Conservation (phyloP, 768 basidiomycete genomes). For the Lentinula boryana region DNA sequence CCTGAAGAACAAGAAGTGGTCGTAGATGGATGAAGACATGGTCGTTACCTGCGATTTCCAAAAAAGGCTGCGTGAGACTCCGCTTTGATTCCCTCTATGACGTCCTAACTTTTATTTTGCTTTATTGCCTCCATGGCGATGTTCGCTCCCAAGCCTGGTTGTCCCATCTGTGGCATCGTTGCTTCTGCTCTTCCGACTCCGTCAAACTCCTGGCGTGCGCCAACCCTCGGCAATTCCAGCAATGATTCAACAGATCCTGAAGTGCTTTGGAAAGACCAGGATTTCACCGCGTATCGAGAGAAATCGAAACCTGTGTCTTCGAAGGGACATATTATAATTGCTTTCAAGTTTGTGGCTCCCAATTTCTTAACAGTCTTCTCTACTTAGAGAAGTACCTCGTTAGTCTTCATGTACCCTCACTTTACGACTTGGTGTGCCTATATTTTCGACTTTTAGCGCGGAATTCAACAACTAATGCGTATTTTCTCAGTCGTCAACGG, state of each 20-base stretch:
- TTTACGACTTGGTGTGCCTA: constrained; percentile 55
- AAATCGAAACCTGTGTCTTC: constrained; percentile 66
- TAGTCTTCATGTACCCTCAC: constrained; percentile 74
- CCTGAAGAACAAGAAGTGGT: constrained; percentile 57
- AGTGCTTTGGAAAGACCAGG: constrained; percentile 70
- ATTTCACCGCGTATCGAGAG: constrained; percentile 72
- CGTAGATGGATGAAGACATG: constrained; percentile 15
- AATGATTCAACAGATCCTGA: constrained; percentile 43
- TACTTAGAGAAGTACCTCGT: not conserved
- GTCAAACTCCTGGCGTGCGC: constrained; percentile 37
- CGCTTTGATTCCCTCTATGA: not conserved
- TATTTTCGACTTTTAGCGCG: not conserved
- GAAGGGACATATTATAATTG: constrained; percentile 63
- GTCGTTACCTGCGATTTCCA: not conserved
- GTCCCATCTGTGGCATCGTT: constrained; percentile 74
- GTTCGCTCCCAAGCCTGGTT: constrained; percentile 61
- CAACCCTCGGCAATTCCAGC: constrained; percentile 27
- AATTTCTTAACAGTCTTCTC: constrained; percentile 10
- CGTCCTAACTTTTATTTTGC: not conserved
- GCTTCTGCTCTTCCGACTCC: constrained; percentile 43
- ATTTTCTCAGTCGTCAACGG: constrained; percentile 55
- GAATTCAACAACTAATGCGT: constrained; percentile 5
- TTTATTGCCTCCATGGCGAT: constrained; percentile 29
- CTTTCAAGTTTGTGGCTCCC: constrained; percentile 58
- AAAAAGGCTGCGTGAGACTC: constrained; percentile 10